Evolutionary conservation across 2,329 filamentous ascomycete genomes (phyloP).

Genomic region (Exophiala sp.): DNA sequence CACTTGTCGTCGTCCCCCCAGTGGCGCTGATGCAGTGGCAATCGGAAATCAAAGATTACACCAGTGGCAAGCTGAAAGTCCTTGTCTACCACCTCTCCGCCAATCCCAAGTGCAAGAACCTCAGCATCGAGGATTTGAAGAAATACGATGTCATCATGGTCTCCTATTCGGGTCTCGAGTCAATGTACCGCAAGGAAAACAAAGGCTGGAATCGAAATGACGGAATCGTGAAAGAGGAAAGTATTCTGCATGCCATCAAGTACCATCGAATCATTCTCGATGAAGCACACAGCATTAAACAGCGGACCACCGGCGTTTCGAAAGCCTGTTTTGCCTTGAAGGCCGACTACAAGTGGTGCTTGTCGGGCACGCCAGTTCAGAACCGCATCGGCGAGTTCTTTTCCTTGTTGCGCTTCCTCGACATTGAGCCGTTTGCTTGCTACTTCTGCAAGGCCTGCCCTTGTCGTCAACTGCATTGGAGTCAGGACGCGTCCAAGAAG

Average conservation of each 20-base stretch:
- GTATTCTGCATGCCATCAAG: slow-evolving; percentile 71
- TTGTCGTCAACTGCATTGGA: slow-evolving; percentile 80
- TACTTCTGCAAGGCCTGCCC: slow-evolving; percentile 87
- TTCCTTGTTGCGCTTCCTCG: slow-evolving; percentile 84
- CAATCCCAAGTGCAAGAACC: slow-evolving; percentile 72
- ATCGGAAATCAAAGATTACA: slow-evolving; percentile 71
- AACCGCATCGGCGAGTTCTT: slow-evolving; percentile 98
- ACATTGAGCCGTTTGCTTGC: slow-evolving; percentile 80
- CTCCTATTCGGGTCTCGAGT: slow-evolving; percentile 77
- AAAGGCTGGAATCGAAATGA: slow-evolving; percentile 81
- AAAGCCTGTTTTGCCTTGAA: slow-evolving; percentile 91
- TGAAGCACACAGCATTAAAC: slow-evolving; percentile 87
- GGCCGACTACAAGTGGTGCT: slow-evolving; percentile 86
- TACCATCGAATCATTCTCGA: slow-evolving; percentile 93
- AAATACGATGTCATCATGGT: slow-evolving; percentile 93
- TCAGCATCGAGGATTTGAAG: slow-evolving; percentile 68
- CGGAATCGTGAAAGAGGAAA: slow-evolving; percentile 71
- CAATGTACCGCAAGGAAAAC: slow-evolving; percentile 83
- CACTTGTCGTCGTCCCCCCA: slow-evolving; percentile 82
- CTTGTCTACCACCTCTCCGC: slow-evolving; percentile 78
- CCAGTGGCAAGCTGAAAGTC: slow-evolving; percentile 81
- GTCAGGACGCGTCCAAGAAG: slow-evolving; percentile 62
- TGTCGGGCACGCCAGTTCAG: slow-evolving; percentile 90
- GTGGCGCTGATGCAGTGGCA: slow-evolving; percentile 96
- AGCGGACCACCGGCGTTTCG: slow-evolving; percentile 79